Base-by-base conservation (phyloP, 345 rosid species). In the Erysimum cheiranthoides region DNA sequence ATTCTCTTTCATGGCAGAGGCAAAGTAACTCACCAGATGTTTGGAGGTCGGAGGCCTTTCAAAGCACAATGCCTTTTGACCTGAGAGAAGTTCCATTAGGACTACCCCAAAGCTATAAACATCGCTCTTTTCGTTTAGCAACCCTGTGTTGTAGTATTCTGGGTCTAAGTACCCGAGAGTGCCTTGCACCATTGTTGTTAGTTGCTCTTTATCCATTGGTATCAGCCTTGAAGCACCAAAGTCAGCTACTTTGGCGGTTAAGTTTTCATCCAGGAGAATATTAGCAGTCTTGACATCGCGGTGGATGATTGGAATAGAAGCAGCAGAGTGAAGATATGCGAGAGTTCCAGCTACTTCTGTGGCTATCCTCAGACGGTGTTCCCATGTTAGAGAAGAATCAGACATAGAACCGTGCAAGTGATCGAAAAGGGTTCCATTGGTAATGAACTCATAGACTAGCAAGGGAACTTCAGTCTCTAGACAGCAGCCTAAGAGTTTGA, bases 81-180 rank as follows among this genome's bases (percentile, higher is more conserved):
- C 65, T 0, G 82, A 71, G 2, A 83, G 50, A 0, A 85, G 59
- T 34, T 85, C 88, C 10, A 61, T 65, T 3, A 85, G 79, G 3
- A 85, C 77, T 8, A 83, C 84, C 5, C 85, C 86, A 10, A 83
- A 85, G 52, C 85, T 83, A 32, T 85, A 85, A 4, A 83, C 86
- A 64, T 85, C 85, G 5, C 88, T 85, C 52, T 85, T 85, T 17
- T 81, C 85, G 2, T 68, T 68, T 0, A 68, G n/a, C 2, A 68
- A 1, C 6, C 72, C 49, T 14, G 61, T 68, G 50, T 73, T 80
- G 11, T 78, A 70, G 60, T 82, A 82, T 17, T 85, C 86, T 0
- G 82, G 86, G 31, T 85, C 88, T 1, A 82, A 32, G 17, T 84
- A 82, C 3, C 84, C 85, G 0, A 75, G 52, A 16, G 83, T 85